Evolutionary conservation across 345 rosid species (phyloP), one percentile per base, ranked within the genome.

Genomic region (Raphanus sativus): DNA sequence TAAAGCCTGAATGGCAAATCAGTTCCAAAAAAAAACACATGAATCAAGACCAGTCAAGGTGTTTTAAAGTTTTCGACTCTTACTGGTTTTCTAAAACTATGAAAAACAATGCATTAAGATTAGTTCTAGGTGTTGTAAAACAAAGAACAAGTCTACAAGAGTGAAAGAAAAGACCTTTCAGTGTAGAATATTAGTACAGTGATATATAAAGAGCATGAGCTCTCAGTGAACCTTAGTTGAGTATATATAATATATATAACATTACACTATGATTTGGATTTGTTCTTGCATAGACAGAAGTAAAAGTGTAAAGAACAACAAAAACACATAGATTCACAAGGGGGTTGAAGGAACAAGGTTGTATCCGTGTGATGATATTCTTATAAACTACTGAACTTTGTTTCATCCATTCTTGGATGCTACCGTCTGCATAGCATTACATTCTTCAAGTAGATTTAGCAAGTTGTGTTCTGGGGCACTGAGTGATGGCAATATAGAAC

Each of bases 391-490:
- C 2, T 3, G n/a, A 48, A 7, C 2, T 10, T 74, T 40, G n/a
- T 15, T 21, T 74, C 67, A 74, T 45, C 75, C 62, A 55, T 62
- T 63, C 72, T 83, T 77, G 83, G 84, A 86, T 65, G 82, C 33
- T 85, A 77, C 88, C 76, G 29, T 80, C 86, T 64, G 87, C 84
- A 62, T 89, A 26, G 83, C 89, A 81, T 87, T 83, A 77, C 94
- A 93, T 73, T 94, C 98, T 78, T 94, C 93, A 0, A 94, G 91
- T 29, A 94, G 87, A 69, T 94, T 85, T 48, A 91, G 86, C 63
- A 93, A 83, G 86, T 89, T 78, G 81, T 93, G 92, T 72, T 93
- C 98, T 13, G 95, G 98, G 6, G 98, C 98, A 76, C 98, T 91
- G 2, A 89, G 75, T 11, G 98, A 94, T 42, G 98, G 98, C 75